These are phyloP conservation scores for Ensete glaucum DNA, from an alignment of 176 grass and related monocot species.

Conservation along the genomic window DNA sequence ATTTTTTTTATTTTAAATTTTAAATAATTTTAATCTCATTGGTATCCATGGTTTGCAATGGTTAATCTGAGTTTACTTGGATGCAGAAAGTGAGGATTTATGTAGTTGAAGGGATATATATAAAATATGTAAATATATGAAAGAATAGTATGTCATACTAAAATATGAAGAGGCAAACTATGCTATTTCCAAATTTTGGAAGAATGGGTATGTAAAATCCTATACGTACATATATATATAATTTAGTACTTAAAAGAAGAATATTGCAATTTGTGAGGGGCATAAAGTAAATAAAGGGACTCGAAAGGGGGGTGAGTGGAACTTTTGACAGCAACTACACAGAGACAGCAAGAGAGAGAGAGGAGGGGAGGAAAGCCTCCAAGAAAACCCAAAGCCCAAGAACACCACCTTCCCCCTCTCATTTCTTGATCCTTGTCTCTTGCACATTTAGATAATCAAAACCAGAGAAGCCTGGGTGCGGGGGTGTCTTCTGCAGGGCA, in stretches of 20 bases:
- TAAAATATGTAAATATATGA: too few relatives aligned
- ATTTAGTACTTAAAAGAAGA: background rate
- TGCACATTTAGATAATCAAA: background rate
- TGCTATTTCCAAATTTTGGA: too few relatives aligned
- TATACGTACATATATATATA: background rate
- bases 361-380: background rate
- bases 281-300: background rate
- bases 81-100: too few relatives aligned
- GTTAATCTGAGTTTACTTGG: too few relatives aligned
- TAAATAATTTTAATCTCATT: too few relatives aligned
- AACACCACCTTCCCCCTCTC: background rate
- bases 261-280: background rate
- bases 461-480: background rate
- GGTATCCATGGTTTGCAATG: too few relatives aligned
- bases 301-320: background rate
- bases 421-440: background rate
- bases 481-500: background rate
- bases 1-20: too few relatives aligned
- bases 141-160: too few relatives aligned
- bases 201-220: too few relatives aligned
- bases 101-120: too few relatives aligned
- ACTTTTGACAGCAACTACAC: conserved; percentile 9
- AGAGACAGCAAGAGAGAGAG: background rate
- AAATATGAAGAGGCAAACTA: too few relatives aligned
- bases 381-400: conserved; percentile 10